These are phyloP conservation scores for Amanita inopinata DNA, from an alignment of 768 basidiomycete species.

Conservation along the genomic window DNA sequence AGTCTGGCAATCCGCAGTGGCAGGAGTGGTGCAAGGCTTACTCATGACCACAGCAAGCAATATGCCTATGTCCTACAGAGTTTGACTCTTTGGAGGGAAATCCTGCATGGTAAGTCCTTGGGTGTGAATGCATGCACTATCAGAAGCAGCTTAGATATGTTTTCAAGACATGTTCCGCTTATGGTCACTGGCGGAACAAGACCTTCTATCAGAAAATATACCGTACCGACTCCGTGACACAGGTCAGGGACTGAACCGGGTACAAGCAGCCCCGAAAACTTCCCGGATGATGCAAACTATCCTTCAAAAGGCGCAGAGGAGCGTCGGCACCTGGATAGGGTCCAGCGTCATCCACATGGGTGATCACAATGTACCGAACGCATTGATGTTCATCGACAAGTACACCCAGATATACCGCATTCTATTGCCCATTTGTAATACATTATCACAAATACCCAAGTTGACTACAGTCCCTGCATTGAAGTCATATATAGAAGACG, in stretches of 20 bases:
- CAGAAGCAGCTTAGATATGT: not conserved
- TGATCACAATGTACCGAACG: constrained; percentile 78
- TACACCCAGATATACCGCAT: constrained; percentile 91
- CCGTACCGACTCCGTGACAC: constrained; percentile 80
- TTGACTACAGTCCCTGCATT: constrained; percentile 62
- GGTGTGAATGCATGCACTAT: not conserved
- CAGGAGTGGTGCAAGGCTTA: constrained; percentile 68
- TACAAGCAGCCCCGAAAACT: constrained; percentile 80
- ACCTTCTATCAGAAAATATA: constrained; percentile 66
- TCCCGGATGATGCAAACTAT: constrained; percentile 87
- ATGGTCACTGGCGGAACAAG: constrained; percentile 75
- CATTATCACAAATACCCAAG: constrained; percentile 62
- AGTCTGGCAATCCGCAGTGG: constrained; percentile 78
- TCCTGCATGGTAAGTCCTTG: constrained; percentile 57
- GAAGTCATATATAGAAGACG: constrained; percentile 67
- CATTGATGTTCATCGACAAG: constrained; percentile 86
- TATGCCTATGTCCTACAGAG: constrained; percentile 83
- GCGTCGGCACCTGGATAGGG: constrained; percentile 78
- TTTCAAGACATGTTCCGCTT: constrained; percentile 76
- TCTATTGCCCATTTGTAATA: constrained; percentile 78
- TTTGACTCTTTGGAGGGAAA: constrained; percentile 80
- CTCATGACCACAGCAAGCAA: constrained; percentile 78
- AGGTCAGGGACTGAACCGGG: constrained; percentile 85
- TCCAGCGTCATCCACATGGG: constrained; percentile 87
- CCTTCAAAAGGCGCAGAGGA: constrained; percentile 72